Conservation (phyloP, 306 rosid genomes). For the Prunus mume region DNA sequence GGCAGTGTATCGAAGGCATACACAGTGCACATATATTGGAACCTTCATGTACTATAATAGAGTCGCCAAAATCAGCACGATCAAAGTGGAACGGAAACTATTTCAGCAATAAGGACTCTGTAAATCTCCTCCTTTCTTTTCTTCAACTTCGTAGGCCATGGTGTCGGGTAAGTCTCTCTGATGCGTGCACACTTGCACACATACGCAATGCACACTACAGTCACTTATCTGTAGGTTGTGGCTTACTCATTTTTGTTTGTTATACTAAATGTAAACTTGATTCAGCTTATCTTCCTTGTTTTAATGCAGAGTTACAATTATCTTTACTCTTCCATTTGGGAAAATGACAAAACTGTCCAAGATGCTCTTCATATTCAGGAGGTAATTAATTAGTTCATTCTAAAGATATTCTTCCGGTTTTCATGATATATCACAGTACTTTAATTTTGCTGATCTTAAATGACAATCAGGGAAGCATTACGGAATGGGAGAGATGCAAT, state of each 20-base stretch:
- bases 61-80: not conserved
- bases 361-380: constrained; percentile 18
- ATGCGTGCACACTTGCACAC: not conserved
- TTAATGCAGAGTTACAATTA: not conserved
- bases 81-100: not conserved
- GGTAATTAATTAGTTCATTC: not conserved
- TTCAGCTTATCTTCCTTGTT: not conserved
- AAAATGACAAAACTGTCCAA: constrained; percentile 20
- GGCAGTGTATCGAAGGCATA: constrained; percentile 5
- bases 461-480: constrained; percentile 21
- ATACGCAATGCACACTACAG: no score
- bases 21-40: not conserved
- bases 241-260: no score
- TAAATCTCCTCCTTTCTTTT: not conserved
- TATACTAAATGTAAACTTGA: no score
- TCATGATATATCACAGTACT: no score
- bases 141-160: not conserved
- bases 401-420: not conserved
- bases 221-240: no score
- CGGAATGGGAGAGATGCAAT: constrained; percentile 36
- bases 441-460: no score
- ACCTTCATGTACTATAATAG: not conserved
- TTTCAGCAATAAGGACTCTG: not conserved
- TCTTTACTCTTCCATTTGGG: constrained; percentile 1
- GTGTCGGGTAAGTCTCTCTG: constrained; percentile 13